Conservation (phyloP, 2,329 filamentous ascomycete species). For the Aschersonia sp. region DNA sequence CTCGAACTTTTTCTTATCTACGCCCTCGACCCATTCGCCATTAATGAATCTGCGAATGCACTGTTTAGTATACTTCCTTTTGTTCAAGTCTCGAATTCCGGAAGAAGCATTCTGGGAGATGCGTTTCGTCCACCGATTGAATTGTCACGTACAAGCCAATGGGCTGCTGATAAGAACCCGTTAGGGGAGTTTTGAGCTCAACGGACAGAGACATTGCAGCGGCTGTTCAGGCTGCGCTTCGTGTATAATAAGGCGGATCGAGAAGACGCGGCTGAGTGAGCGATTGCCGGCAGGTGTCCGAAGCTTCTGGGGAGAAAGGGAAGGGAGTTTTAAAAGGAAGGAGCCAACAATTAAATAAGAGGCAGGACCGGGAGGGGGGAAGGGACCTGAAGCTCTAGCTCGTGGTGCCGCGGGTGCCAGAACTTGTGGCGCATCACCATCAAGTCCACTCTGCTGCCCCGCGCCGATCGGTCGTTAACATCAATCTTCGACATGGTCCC, state of each 20-base stretch:
- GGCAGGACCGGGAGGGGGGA: too few relatives aligned
- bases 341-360: too few relatives aligned
- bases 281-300: too few relatives aligned
- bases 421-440: background rate
- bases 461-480: background rate
- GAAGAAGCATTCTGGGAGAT: background rate
- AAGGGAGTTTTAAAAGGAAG: too few relatives aligned
- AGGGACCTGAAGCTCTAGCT: too few relatives aligned
- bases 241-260: too few relatives aligned
- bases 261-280: too few relatives aligned
- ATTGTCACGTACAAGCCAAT: slow-evolving; percentile 40
- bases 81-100: background rate
- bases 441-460: background rate
- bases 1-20: slow-evolving; percentile 83
- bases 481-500: too few relatives aligned
- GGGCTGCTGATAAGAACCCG: slow-evolving; percentile 44
- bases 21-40: slow-evolving; percentile 69
- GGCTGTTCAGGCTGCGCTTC: background rate
- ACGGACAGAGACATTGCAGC: slow-evolving; percentile 33
- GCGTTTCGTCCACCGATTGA: background rate
- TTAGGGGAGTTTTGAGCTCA: slow-evolving; percentile 54
- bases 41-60: slow-evolving; percentile 59
- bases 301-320: too few relatives aligned
- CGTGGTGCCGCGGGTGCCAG: too few relatives aligned
- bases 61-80: background rate